Evolutionary conservation across 2,329 filamentous ascomycete genomes (phyloP).

Genomic region (Calonectria crousiana): DNA sequence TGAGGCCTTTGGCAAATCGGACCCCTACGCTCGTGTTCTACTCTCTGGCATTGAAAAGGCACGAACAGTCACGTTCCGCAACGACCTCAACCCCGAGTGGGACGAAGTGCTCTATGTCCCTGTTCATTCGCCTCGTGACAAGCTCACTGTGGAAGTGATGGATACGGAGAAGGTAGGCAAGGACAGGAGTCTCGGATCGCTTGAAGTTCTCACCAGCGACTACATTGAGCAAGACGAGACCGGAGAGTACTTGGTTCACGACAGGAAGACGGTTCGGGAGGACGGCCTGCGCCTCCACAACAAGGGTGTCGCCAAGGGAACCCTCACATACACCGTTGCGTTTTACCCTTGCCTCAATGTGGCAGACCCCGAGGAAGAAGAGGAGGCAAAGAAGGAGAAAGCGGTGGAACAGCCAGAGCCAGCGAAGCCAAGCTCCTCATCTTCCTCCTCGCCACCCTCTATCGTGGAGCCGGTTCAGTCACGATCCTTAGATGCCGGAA

Average conservation of each 20-base stretch:
- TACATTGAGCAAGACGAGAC: conserved; percentile 82
- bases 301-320: conserved; percentile 81
- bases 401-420: conserved; percentile 29
- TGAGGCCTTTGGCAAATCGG: conserved; percentile 96
- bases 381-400: conserved; percentile 60
- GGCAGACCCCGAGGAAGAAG: conserved; percentile 89
- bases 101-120: conserved; percentile 96
- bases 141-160: conserved; percentile 92
- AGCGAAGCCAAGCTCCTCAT: background rate
- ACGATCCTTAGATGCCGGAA: conserved; percentile 54
- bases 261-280: conserved; percentile 76
- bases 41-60: conserved; percentile 92
- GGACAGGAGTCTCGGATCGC: conserved; percentile 85
- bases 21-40: conserved; percentile 90
- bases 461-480: conserved; percentile 21
- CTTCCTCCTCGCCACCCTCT: conserved; percentile 12
- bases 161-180: conserved; percentile 93
- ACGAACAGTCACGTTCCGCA: conserved; percentile 94
- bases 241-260: conserved; percentile 85
- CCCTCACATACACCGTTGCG: conserved; percentile 82
- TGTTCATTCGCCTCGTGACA: conserved; percentile 86
- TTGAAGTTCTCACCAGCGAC: conserved; percentile 82
- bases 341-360: conserved; percentile 94
- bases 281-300: conserved; percentile 80
- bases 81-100: conserved; percentile 95